Evolutionary conservation across 169 alveolate genomes (phyloP), one percentile per base, ranked within the genome.

Genomic region (Eimeria maxima): DNA sequence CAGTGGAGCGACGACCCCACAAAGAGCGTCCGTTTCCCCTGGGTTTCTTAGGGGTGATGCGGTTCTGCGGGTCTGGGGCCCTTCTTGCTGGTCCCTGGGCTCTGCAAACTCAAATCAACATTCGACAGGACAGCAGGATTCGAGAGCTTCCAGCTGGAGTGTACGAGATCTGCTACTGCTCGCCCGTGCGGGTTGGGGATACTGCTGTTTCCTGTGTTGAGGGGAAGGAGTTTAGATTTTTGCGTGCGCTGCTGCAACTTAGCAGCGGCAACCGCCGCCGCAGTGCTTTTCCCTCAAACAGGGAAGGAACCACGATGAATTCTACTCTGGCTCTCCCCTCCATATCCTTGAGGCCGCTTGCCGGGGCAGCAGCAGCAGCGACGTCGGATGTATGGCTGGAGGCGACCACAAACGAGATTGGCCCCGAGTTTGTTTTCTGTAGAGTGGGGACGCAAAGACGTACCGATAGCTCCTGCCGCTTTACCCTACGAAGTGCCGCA

Each of bases 161-260:
- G 60, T 84, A 84, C 76, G 93, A 84, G 57, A 27, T 84, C 45
- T 84, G 93, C 93, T 84, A 57, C 80, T 84, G 93, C 93, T 60
- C 93, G 53, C 67, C 78, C 16, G 93, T 84, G 20, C 93, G 76
- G 33, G 93, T 53, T 33, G 93, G 93, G n/a, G 93, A 60, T 47
- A 5, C 74, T 4, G 78, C 78, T 42, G 55, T 60, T 16, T 33
- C 93, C 45, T 84, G 93, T 47, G 67, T 18, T 44, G 93, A 84
- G 29, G 93, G 93, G 11, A 60, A 33, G 63, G 80, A 84, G 78
- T 84, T 84, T 22, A 45, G 55, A n/a, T 60, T 55, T 84, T 47
- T 84, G 10, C 93, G 93, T 45, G 93, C 45, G 4, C 57, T 84
- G 55, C 93, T 84, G 50, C 90, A 81, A 55, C n/a, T 45, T 5